phyloP scores from a whole-genome alignment of 192 early-diverging fungal genomes.

The Phlyctochytrium planicorne region DNA sequence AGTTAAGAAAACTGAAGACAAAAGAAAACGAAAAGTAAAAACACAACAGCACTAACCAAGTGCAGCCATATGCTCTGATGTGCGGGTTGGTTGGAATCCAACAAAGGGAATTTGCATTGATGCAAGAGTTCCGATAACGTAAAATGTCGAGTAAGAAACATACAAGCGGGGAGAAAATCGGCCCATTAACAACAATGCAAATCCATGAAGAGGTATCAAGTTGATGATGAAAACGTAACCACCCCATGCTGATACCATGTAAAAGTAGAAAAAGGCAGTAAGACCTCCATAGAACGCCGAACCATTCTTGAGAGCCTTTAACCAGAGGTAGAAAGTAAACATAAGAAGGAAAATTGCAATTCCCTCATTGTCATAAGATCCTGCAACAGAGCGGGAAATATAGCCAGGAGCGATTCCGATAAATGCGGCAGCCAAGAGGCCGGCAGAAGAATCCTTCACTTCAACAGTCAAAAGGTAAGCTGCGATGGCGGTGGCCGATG shows the following conservation, averaged over 20 bases:
- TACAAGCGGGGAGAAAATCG: slow-evolving; percentile 91
- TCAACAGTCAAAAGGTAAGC: slow-evolving; percentile 92
- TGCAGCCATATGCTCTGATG: slow-evolving; percentile 99
- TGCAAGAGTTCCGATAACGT: slow-evolving; percentile 89
- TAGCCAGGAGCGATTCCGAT: slow-evolving; percentile 99
- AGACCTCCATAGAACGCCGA: slow-evolving; percentile 84
- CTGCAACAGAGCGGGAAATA: slow-evolving; percentile 99
- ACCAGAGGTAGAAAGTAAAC: slow-evolving; percentile 98
- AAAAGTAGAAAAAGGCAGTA: slow-evolving; percentile 95
- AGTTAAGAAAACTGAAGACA: background rate
- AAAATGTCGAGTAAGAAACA: slow-evolving; percentile 98
- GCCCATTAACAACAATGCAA: slow-evolving; percentile 93
- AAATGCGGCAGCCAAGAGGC: slow-evolving; percentile 95
- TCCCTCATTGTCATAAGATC: slow-evolving; percentile 99
- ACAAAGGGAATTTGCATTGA: slow-evolving; percentile 99
- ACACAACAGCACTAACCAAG: slow-evolving; percentile 58
- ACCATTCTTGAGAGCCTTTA: slow-evolving; percentile 93
- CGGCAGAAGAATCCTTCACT: slow-evolving; percentile 83
- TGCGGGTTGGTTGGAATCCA: slow-evolving; percentile 95
- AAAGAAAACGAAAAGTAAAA: slow-evolving; percentile 27
- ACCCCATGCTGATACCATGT: slow-evolving; percentile 99
- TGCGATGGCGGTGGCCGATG: slow-evolving; percentile 92
- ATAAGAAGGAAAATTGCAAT: slow-evolving; percentile 99
- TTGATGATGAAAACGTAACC: slow-evolving; percentile 99
- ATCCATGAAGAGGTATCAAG: slow-evolving; percentile 94